These are phyloP conservation scores for Salinomyces thailandicus DNA, from an alignment of 2,329 filamentous ascomycete species.

Conservation along the genomic window DNA sequence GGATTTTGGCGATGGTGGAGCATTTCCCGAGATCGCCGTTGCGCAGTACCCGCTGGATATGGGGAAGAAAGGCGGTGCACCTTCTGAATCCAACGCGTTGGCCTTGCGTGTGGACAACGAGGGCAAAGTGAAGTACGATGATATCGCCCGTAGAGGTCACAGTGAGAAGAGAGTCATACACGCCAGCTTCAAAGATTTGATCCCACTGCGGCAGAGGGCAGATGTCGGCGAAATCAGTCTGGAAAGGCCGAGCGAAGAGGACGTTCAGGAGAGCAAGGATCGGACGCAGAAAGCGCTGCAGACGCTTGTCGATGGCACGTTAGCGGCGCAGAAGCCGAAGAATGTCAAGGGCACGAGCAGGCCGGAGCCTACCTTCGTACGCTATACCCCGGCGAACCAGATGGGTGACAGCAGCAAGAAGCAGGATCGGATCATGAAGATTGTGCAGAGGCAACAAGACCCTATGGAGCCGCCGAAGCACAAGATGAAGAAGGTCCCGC, in stretches of 20 bases:
- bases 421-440: slow-evolving; percentile 95
- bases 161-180: slow-evolving; percentile 76
- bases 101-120: slow-evolving; percentile 85
- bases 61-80: slow-evolving; percentile 58
- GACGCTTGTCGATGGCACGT: slow-evolving; percentile 69
- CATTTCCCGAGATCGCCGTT: slow-evolving; percentile 86
- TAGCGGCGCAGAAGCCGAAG: slow-evolving; percentile 90
- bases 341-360: slow-evolving; percentile 73
- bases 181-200: slow-evolving; percentile 92
- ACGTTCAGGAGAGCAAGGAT: slow-evolving; percentile 74
- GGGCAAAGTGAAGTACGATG: slow-evolving; percentile 93
- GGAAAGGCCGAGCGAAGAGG: slow-evolving; percentile 71
- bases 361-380: slow-evolving; percentile 83
- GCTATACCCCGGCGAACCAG: slow-evolving; percentile 91
- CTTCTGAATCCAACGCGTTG: slow-evolving; percentile 67
- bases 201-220: slow-evolving; percentile 83
- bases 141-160: slow-evolving; percentile 84
- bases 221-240: slow-evolving; percentile 87
- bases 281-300: slow-evolving; percentile 80
- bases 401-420: slow-evolving; percentile 83
- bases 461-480: slow-evolving; percentile 97
- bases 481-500: slow-evolving; percentile 96
- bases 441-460: slow-evolving; percentile 85
- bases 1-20: slow-evolving; percentile 92
- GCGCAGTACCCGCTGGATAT: slow-evolving; percentile 95